phyloP scores from a whole-genome alignment of 148 eudicot genomes.

The Talinum fruticosum region DNA sequence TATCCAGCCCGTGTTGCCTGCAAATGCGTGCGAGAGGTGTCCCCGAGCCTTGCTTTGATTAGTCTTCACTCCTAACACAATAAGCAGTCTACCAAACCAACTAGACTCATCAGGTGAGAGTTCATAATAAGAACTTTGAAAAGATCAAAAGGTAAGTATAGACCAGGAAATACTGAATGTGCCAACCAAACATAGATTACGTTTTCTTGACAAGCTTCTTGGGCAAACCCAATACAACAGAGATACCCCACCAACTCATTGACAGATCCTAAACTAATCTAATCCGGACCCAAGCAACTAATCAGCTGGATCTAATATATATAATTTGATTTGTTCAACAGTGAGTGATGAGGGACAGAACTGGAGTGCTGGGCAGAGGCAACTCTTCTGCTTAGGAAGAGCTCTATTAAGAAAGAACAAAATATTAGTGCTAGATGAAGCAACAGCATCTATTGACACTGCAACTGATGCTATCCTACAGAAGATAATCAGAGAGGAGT shows the following conservation, averaged over 20 bases:
- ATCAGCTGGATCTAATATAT: no score
- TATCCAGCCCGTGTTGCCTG: no score
- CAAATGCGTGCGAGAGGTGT: no score
- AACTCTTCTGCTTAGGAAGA: conserved; percentile 62
- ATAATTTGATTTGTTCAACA: conserved; percentile 25
- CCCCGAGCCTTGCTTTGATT: no score
- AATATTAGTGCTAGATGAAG: conserved; percentile 60
- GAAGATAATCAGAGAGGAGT: conserved; percentile 50
- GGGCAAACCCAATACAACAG: no score
- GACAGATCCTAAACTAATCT: background rate
- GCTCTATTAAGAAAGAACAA: conserved; percentile 49
- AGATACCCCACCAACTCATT: background rate
- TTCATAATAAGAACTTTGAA: background rate
- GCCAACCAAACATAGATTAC: no score
- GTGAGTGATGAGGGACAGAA: conserved; percentile 62
- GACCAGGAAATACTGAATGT: background rate
- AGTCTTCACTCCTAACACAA: no score
- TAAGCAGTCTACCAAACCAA: conserved; percentile 52
- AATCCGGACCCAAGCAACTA: no score
- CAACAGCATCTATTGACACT: conserved; percentile 60
- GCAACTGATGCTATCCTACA: conserved; percentile 50
- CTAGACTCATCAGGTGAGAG: conserved; percentile 58
- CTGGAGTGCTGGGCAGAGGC: conserved; percentile 60
- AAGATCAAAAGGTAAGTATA: background rate
- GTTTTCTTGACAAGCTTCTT: no score